Evolutionary conservation across 495 filamentous ascomycete species (phyloP).

Genomic region (Tuber umbilicatum): DNA sequence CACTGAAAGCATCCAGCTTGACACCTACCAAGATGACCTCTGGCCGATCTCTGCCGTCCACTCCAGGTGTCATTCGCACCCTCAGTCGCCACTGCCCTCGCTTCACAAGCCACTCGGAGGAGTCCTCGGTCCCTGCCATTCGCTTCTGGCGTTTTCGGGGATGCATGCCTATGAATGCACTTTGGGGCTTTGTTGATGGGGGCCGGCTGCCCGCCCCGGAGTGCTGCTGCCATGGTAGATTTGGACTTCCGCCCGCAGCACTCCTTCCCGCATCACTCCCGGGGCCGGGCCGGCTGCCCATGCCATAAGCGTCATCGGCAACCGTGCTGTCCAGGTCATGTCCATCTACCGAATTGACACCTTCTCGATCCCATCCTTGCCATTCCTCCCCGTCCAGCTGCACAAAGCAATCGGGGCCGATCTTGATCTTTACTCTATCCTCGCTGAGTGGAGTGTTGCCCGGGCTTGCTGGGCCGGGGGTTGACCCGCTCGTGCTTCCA

Average conservation of each 20-base stretch:
- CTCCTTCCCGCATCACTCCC: conserved; percentile 36
- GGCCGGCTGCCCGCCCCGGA: conserved; percentile 8
- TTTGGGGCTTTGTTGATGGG: conserved; percentile 8
- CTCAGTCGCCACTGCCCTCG: conserved; percentile 75
- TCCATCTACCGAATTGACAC: conserved; percentile 17
- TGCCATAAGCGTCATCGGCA: not conserved
- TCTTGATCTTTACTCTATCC: conserved; percentile 60
- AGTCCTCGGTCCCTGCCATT: conserved; percentile 40
- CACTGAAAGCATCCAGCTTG: conserved; percentile 69
- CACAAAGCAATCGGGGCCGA: conserved; percentile 63
- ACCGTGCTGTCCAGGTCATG: conserved; percentile 7
- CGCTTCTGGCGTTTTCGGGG: conserved; percentile 52
- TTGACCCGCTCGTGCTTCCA: conserved; percentile 49
- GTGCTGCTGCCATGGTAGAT: conserved; percentile 20
- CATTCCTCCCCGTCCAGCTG: conserved; percentile 60
- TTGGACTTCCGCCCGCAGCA: conserved; percentile 22
- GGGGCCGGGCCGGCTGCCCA: conserved; percentile 2
- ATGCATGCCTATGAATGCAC: conserved; percentile 17
- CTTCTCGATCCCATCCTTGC: conserved; percentile 41
- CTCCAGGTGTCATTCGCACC: conserved; percentile 50
- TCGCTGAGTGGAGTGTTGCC: conserved; percentile 66
- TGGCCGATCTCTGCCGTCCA: conserved; percentile 47
- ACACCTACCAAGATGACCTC: conserved; percentile 69
- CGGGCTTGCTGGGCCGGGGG: conserved; percentile 54
- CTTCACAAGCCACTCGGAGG: conserved; percentile 62